A percentile compares a stretch with the other conserved stretches of the same genome.
Conservation (phyloP, 2,329 filamentous ascomycete species). For the Apiospora arundinis region DNA sequence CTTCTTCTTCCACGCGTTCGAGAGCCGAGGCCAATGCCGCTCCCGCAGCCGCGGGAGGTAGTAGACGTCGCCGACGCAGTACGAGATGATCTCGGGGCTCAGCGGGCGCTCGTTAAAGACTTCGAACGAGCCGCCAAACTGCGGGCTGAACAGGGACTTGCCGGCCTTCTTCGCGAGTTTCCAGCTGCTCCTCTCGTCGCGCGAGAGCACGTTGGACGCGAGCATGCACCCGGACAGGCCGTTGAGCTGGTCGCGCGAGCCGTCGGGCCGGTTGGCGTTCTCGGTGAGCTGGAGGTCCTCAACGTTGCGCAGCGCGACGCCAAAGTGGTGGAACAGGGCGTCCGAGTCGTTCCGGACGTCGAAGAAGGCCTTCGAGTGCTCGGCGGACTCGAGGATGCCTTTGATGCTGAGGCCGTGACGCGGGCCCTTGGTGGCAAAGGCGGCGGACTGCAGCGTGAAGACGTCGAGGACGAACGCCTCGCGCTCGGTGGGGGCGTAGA, state of each 20-base stretch:
- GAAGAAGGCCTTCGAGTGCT: slow-evolving; percentile 6
- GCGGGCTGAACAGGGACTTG: neutral
- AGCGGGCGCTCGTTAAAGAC: slow-evolving; percentile 19
- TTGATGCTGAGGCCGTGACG: neutral
- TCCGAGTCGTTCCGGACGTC: slow-evolving; percentile 24
- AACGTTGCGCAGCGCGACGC: neutral
- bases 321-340: slow-evolving; percentile 30
- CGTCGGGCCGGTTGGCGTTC: neutral
- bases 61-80: slow-evolving; percentile 17
- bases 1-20: neutral
- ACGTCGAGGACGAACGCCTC: slow-evolving; percentile 15
- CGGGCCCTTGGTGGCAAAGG: neutral
- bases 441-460: neutral
- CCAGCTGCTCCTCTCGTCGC: neutral
- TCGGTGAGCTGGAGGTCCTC: slow-evolving; percentile 19
- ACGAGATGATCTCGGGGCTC: neutral
- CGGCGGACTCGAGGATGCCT: neutral
- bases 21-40: neutral
- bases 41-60: neutral
- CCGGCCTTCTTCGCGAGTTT: neutral
- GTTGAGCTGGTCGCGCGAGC: neutral
- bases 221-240: neutral
- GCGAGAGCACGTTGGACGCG: neutral
- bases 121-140: neutral
- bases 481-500: neutral